Conservation (phyloP, 257 asterid species). For the Solanum etuberosum region DNA sequence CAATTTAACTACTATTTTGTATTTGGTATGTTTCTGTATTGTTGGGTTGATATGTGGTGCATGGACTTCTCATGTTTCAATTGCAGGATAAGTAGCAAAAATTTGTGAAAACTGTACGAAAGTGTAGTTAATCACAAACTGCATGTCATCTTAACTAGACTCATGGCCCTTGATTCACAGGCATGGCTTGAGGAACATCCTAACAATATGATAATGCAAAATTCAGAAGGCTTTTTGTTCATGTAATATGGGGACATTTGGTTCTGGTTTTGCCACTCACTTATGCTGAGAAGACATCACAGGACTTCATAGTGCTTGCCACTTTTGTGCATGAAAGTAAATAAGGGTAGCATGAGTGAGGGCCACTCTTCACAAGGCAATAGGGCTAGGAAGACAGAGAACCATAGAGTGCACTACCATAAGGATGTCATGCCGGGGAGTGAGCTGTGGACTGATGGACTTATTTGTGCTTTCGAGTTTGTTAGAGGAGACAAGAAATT, state of each 20-base stretch:
- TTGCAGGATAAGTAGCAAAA: background rate
- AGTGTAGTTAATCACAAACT: background rate
- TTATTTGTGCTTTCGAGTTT: slow-evolving; percentile 85
- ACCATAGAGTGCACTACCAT: slow-evolving; percentile 27
- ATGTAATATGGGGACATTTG: background rate
- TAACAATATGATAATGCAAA: background rate
- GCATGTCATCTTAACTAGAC: background rate
- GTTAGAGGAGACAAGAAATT: slow-evolving; percentile 36
- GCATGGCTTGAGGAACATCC: background rate
- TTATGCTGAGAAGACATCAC: background rate
- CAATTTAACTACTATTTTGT: background rate
- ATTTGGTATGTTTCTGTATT: background rate
- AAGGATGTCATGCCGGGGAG: slow-evolving; percentile 48
- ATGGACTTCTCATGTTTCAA: background rate
- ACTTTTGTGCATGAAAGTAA: background rate
- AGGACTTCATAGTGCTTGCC: background rate
- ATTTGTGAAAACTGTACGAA: background rate
- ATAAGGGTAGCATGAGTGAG: slow-evolving; percentile 17
- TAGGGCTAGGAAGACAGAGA: slow-evolving; percentile 34
- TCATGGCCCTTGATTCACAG: background rate
- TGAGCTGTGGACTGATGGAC: slow-evolving; percentile 83
- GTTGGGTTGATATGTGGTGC: background rate
- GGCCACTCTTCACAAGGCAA: slow-evolving; percentile 25
- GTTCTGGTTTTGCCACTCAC: background rate
- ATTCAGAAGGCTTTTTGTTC: background rate